These are phyloP conservation scores for Candida tallmaniae DNA, from an alignment of 805 yeast species.

Conservation along the genomic window DNA sequence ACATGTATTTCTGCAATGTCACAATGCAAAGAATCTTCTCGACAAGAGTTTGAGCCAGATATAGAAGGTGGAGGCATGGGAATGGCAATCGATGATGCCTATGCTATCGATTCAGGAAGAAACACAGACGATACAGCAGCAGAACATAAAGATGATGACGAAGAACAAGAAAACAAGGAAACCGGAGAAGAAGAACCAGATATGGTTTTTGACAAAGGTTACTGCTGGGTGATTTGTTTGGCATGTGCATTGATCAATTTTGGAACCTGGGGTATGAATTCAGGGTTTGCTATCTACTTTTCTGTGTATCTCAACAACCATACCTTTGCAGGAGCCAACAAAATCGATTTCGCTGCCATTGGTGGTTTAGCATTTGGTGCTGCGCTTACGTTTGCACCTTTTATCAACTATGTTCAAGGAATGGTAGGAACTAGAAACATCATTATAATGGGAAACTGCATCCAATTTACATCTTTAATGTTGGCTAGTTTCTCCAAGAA, in stretches of 20 bases:
- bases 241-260: constrained; percentile 50
- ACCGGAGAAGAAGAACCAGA: background rate
- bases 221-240: constrained; percentile 60
- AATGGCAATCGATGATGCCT: background rate
- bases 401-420: constrained; percentile 45
- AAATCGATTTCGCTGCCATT: constrained; percentile 58
- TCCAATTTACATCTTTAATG: constrained; percentile 52
- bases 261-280: constrained; percentile 71
- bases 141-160: background rate
- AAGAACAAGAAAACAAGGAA: background rate
- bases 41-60: too few species aligned
- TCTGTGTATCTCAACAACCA: constrained; percentile 50
- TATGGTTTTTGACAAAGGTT: constrained; percentile 50
- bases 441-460: constrained; percentile 42
- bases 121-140: too few species aligned
- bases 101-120: background rate
- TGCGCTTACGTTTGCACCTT: constrained; percentile 50
- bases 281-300: constrained; percentile 61
- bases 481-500: constrained; percentile 52
- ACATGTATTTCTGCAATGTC: too few species aligned
- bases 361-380: constrained; percentile 65
- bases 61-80: background rate
- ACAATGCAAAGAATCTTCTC: too few species aligned
- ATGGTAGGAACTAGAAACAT: constrained; percentile 36
- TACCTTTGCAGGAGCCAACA: constrained; percentile 50